Base-by-base conservation (phyloP, 2,329 filamentous ascomycete species). In the Cryphonectria japonica region DNA sequence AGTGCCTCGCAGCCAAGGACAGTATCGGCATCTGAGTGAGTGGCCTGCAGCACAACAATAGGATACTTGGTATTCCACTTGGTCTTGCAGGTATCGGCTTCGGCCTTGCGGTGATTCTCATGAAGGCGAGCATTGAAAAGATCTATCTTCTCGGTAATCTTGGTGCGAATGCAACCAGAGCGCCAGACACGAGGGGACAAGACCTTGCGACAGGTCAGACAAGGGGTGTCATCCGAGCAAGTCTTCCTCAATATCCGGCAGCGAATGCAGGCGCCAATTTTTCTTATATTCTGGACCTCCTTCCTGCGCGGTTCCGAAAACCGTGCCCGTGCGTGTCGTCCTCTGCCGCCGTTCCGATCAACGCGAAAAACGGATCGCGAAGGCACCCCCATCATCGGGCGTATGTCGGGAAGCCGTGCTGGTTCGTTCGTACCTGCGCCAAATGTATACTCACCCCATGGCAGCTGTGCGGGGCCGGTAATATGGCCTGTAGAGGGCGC, bases 221-320 rank as follows among this genome's bases (percentile, higher is more conserved):
- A 92, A 0, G 89, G 89, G 8, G 84, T 87, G 43, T 88, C 89
- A 71, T 85, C 86, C n/a, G 88, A 89, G 75, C 89, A 92, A 1
- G 88, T 89, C 80, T 92, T 92, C 70, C 89, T 85, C 50, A 92
- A 79, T 73, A 91, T 91, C 52, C 89, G 85, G 76, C 89, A 92
- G 61, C 89, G 83, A 67, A 91, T 90, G 75, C 89, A 92, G 16
- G 89, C 89, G 7, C 89, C 89, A 50, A 89, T 85, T 75, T 89
- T 89, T 34, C 89, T 86, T 32, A 91, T 87, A 73, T 89, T 87
- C 74, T 90, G 88, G 1, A 92, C 89, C 76, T 91, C 87, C 76
- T 88, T 89, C 32, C 89, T 83, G n/a, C 89, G 83, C 1, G 81
- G 81, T 6, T 87, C 82, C 29, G 85, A 87, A 74, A 91, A 91